phyloP scores from a whole-genome alignment of 441 rosid species.

The Biscutella laevigata region DNA sequence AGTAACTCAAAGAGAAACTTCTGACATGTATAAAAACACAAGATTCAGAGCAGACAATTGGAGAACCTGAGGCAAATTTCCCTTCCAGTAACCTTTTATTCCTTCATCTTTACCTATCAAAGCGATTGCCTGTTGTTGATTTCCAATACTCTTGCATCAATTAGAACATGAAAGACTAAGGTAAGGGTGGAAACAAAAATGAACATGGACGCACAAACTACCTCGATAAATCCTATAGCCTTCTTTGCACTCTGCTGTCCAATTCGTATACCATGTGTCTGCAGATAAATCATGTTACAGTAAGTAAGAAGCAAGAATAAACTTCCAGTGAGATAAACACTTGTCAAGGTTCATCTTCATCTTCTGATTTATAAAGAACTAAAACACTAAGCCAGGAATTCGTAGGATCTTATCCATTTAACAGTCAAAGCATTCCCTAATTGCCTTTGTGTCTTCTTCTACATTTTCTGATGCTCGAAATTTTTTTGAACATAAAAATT shows the following conservation, averaged over 20 bases:
- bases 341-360: background rate
- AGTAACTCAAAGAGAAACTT: background rate
- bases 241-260: slow-evolving; percentile 71
- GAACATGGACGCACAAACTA: slow-evolving; percentile 12
- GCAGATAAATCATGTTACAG: slow-evolving; percentile 11
- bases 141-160: slow-evolving; percentile 6
- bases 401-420: no score
- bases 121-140: slow-evolving; percentile 49
- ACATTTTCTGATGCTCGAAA: background rate
- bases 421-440: background rate
- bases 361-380: no score
- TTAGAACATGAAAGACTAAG: background rate
- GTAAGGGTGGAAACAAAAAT: background rate
- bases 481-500: background rate
- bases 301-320: background rate
- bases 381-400: no score
- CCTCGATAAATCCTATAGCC: slow-evolving; percentile 80
- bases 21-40: background rate
- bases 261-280: slow-evolving; percentile 78
- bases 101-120: slow-evolving; percentile 82
- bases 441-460: background rate
- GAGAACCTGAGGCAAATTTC: slow-evolving; percentile 87
- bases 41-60: background rate
- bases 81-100: slow-evolving; percentile 91
- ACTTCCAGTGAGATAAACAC: background rate